A percentile compares a stretch with the other conserved stretches of the same genome.
These are phyloP conservation scores for Stephanodiscus minutulus DNA, from an alignment of 108 stramenopile genomes.

Conservation along the genomic window DNA sequence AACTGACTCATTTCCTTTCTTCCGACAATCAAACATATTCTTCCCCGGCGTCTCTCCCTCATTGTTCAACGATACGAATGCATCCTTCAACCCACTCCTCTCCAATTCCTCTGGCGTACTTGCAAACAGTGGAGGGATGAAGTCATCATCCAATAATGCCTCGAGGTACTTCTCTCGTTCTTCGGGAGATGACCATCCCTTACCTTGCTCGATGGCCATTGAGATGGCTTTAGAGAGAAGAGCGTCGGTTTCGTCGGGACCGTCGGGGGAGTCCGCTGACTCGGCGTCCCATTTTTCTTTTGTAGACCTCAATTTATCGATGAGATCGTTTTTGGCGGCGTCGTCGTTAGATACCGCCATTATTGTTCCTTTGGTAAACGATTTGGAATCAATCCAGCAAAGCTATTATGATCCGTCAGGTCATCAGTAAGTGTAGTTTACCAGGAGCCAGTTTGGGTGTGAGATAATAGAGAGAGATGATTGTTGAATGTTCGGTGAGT, in stretches of 20 bases:
- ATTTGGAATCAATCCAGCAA: too few relatives aligned
- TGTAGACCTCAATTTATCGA: slow-evolving; percentile 61
- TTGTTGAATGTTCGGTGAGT: too few relatives aligned
- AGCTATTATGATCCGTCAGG: too few relatives aligned
- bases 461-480: too few relatives aligned
- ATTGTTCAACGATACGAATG: slow-evolving; percentile 74
- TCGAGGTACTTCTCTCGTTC: slow-evolving; percentile 86
- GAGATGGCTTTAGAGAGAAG: slow-evolving; percentile 86
- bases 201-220: slow-evolving; percentile 82
- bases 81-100: slow-evolving; percentile 73
- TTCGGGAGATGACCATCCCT: slow-evolving; percentile 79
- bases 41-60: slow-evolving; percentile 72
- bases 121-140: slow-evolving; percentile 87
- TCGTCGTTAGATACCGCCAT: slow-evolving; percentile 4
- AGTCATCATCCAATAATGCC: slow-evolving; percentile 83
- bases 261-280: slow-evolving; percentile 50
- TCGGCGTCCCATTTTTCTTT: slow-evolving; percentile 72
- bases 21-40: slow-evolving; percentile 72
- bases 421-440: too few relatives aligned
- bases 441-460: too few relatives aligned
- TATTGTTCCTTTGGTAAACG: neutral
- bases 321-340: slow-evolving; percentile 51
- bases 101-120: slow-evolving; percentile 72
- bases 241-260: slow-evolving; percentile 57
- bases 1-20: slow-evolving; percentile 81